These are phyloP conservation scores for Plasmodium adleri DNA, from an alignment of 169 alveolate species.

Conservation along the genomic window DNA sequence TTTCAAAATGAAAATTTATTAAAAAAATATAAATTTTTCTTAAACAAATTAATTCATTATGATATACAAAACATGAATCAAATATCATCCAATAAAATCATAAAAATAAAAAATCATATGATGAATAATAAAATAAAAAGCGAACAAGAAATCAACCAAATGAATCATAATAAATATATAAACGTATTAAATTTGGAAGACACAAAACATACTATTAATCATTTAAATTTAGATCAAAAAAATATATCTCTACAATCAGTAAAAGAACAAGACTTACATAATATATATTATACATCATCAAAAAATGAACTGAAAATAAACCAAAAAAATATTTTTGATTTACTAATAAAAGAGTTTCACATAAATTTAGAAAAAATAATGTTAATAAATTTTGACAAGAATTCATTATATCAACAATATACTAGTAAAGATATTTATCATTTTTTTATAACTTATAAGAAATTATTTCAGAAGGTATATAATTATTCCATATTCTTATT, in stretches of 20 bases:
- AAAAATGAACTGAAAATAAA: background rate
- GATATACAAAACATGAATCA: background rate
- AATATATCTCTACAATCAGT: too few species aligned
- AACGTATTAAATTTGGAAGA: too few species aligned
- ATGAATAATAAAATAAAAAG: too few species aligned
- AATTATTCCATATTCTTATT: slow-evolving; percentile 56
- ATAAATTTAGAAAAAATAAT: slow-evolving; percentile 30
- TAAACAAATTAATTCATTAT: slow-evolving; percentile 12
- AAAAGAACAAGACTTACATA: too few species aligned
- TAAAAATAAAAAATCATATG: too few species aligned
- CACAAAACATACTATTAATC: too few species aligned
- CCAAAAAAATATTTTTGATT: slow-evolving; percentile 16
- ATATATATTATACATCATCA: background rate
- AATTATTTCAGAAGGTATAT: slow-evolving; percentile 39
- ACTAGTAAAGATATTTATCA: slow-evolving; percentile 28
- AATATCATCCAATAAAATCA: background rate
- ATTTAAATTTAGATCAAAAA: too few species aligned
- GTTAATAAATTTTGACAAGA: slow-evolving; percentile 28
- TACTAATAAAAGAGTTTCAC: slow-evolving; percentile 34
- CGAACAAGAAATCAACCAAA: too few species aligned
- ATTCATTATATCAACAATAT: slow-evolving; percentile 30
- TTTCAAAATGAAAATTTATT: slow-evolving; percentile 12
- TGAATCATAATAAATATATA: too few species aligned
- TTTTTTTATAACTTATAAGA: slow-evolving; percentile 46
- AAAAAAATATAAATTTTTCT: slow-evolving; percentile 22